Evolutionary conservation across 1,284 basidiomycete genomes (phyloP).

Genomic region (Sparassis latifolia): DNA sequence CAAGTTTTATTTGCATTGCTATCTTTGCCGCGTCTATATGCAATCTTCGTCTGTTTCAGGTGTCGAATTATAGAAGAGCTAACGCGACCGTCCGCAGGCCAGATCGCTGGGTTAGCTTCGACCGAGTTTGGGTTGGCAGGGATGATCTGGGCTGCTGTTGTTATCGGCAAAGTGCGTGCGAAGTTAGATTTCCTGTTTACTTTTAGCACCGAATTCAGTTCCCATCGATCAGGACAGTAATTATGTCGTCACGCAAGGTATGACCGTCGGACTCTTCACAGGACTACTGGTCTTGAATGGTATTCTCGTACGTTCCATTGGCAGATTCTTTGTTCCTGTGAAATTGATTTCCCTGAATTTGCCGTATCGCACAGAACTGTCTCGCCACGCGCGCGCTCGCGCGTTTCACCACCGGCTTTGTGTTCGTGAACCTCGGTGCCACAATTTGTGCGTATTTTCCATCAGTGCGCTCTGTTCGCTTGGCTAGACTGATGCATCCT

Average conservation of each 20-base stretch:
- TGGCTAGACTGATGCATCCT: not conserved
- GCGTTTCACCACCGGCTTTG: slow-evolving; percentile 71
- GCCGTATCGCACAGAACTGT: slow-evolving; percentile 52
- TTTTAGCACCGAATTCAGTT: not conserved
- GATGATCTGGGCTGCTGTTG: slow-evolving; percentile 84
- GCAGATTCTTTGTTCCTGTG: not conserved
- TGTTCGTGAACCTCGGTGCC: slow-evolving; percentile 84
- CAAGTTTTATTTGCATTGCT: no score
- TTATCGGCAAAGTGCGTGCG: slow-evolving; percentile 42
- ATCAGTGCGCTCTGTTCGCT: not conserved
- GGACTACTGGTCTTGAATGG: slow-evolving; percentile 74
- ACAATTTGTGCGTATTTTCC: slow-evolving; percentile 41
- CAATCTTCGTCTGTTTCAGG: no score
- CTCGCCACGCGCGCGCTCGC: slow-evolving; percentile 79
- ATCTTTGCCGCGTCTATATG: no score
- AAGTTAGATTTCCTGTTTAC: not conserved
- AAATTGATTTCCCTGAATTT: not conserved
- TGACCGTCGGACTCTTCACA: slow-evolving; percentile 70
- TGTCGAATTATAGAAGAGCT: no score
- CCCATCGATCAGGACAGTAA: slow-evolving; percentile 33
- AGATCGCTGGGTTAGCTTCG: slow-evolving; percentile 78
- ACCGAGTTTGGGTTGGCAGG: slow-evolving; percentile 85
- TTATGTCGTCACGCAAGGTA: slow-evolving; percentile 49
- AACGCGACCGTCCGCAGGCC: slow-evolving; percentile 30
- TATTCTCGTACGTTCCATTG: slow-evolving; percentile 38